Base-by-base conservation (phyloP, 768 basidiomycete species). In the Podaxis sp. region DNA sequence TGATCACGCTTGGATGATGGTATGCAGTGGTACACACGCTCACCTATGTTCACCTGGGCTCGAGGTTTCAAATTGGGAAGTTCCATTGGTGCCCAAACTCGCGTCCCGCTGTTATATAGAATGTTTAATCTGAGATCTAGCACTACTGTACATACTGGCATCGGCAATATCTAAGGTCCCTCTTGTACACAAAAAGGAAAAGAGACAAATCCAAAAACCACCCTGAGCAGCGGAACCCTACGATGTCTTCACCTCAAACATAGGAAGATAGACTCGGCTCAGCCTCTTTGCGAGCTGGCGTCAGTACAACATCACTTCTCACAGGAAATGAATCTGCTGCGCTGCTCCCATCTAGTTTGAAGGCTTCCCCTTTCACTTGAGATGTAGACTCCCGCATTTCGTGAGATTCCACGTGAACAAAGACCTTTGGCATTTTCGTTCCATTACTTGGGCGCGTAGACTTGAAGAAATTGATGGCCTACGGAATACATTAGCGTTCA, bases 341-440 rank as follows among this genome's bases (percentile, higher is more conserved):
- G 9, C 33, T 33, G 33, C 33, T 33, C 33, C 8, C 33, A 33
- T 33, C 33, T 33, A 33, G 33, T 33, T 33, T 1, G 8, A 9
- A 33, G 17, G 19, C 17, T 22, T 17, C 44, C 19, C 44, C 44
- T 46, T 46, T 8, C n/a, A 19, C n/a, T 22, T 46, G 44, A 19
- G 33, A 33, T 2, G 33, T 33, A 33, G 33, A 46, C 17, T 57
- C 57, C 46, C 28, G 24, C 57, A 59, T 59, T 26, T 59, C 57
- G 44, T 59, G 57, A 48, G 57, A 59, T n/a, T 59, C 57, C 7
- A 59, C 57, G 13, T 59, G 57, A n/a, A 59, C 57, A 30, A 59
- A 59, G 4, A 59, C 46, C n/a, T 48, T 30, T 48, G 57, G 15
- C 26, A 4, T 17, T 46, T 17, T 46, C n/a, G 15, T n/a, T n/a